Evolutionary conservation across 1,139 yeast species (phyloP).

Genomic region (Maudiozyma humilis): DNA sequence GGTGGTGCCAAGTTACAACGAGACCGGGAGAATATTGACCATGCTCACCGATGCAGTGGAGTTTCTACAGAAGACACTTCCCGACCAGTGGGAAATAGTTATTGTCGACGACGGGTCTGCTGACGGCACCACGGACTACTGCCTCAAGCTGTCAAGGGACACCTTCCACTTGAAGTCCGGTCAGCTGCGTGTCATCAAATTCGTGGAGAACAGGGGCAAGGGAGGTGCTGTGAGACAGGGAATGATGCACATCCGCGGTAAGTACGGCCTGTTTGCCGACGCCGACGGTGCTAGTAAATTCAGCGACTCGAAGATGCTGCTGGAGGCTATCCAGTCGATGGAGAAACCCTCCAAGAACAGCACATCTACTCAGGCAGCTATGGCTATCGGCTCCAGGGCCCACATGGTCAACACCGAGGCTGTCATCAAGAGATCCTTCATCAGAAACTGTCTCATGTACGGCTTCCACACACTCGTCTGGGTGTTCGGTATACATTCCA

Average conservation of each 20-base stretch:
- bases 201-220: slow-evolving; percentile 77
- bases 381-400: slow-evolving; percentile 90
- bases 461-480: slow-evolving; percentile 80
- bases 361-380: slow-evolving; percentile 35
- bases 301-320: slow-evolving; percentile 52
- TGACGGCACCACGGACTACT: slow-evolving; percentile 72
- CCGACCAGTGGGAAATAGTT: slow-evolving; percentile 57
- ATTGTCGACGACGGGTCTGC: slow-evolving; percentile 87
- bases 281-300: slow-evolving; percentile 96
- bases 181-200: slow-evolving; percentile 56
- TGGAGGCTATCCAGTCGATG: slow-evolving; percentile 37
- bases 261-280: slow-evolving; percentile 78
- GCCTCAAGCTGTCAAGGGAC: slow-evolving; percentile 53
- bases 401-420: slow-evolving; percentile 96
- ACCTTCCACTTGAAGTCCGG: slow-evolving; percentile 46
- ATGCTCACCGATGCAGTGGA: slow-evolving; percentile 75
- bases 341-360: slow-evolving; percentile 10
- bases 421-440: slow-evolving; percentile 81
- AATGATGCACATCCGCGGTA: slow-evolving; percentile 65
- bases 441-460: slow-evolving; percentile 88
- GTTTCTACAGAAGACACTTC: slow-evolving; percentile 37
- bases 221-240: slow-evolving; percentile 99
- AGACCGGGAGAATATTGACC: slow-evolving; percentile 56
- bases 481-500: slow-evolving; percentile 77
- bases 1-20: slow-evolving; percentile 88